Base-by-base conservation (phyloP, 306 rosid species). In the Quercus ilex region DNA sequence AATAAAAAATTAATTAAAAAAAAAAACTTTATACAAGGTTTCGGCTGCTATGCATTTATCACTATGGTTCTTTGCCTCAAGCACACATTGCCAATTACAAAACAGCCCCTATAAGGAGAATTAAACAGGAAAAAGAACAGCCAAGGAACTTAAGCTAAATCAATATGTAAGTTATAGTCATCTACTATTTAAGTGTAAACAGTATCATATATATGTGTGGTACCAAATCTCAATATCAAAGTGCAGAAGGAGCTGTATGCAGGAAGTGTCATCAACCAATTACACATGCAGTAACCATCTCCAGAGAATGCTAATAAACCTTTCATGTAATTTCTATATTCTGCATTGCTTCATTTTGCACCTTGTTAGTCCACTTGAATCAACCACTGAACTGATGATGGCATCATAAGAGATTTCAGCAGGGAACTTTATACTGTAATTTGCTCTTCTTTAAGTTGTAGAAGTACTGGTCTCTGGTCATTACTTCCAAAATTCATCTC, bases 401-500 rank as follows among this genome's bases (percentile, higher is more conserved):
- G 69, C 70, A 73, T 6, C 70, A 73, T 10, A 9, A 71, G 38
- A 56, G 57, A 64, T 28, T 13, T 35, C 26, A 63, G 73, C 25
- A 26, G 63, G 69, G 63, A 65, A 73, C 52, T 74, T 85, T 75
- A 86, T 74, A 88, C 90, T 21, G 82, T 70, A 70, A 90, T 89
- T 81, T 90, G 84, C 77, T 95, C 97, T 81, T 95, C 97, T 85
- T 92, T 92, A 31, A 87, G 83, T 84, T 85, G 91, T 80, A 92
- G 77, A 88, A 86, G 88, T 17, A 80, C 94, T 12, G 91, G 95
- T 78, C 83, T 89, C 75, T 88, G 91, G 46, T 87, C 91, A 59
- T 77, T 89, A n/a, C 75, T 89, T 80, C 83, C 93, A 33, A 80
- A 88, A 14, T 88, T 89, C 84, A 84, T 83, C 52, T 84, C 92